Percentiles rank a stretch among this genome's conserved stretches.
Evolutionary conservation across 2,329 filamentous ascomycete genomes (phyloP).

Genomic region (Fusarium sp.): DNA sequence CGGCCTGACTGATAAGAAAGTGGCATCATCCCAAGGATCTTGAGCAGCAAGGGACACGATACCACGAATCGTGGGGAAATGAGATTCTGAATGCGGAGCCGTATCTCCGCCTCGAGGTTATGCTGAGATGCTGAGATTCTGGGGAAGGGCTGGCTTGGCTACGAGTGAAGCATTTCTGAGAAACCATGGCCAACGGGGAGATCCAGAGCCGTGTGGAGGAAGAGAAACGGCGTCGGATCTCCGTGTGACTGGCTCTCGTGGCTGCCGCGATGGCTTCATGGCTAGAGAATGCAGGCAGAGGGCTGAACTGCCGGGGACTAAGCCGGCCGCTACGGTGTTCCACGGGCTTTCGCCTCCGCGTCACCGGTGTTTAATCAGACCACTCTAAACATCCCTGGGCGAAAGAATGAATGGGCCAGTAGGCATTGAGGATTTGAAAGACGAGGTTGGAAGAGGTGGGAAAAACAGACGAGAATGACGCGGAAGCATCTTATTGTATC

Average conservation of each 20-base stretch:
- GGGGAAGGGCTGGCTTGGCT: neutral
- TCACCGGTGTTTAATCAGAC: constrained; percentile 18
- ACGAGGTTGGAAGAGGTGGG: neutral
- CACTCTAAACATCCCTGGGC: constrained; percentile 18
- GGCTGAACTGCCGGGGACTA: constrained; percentile 4
- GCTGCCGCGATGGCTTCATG: neutral
- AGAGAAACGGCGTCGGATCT: constrained; percentile 13
- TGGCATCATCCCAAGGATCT: constrained; percentile 25
- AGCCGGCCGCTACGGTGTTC: constrained; percentile 11
- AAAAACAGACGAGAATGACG: constrained; percentile 23
- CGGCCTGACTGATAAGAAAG: neutral
- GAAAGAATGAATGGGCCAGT: constrained; percentile 9
- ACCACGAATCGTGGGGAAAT: constrained; percentile 7
- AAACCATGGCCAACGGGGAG: constrained; percentile 1
- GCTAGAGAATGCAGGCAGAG: neutral
- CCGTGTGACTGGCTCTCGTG: constrained; percentile 7
- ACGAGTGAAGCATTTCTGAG: neutral
- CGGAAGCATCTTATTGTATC: neutral
- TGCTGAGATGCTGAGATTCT: constrained; percentile 1
- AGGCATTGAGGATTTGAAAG: neutral
- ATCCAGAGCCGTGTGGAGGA: neutral
- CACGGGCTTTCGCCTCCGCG: constrained; percentile 38
- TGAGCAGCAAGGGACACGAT: neutral
- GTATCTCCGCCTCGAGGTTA: constrained; percentile 13
- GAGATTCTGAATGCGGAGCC: constrained; percentile 20